Evolutionary conservation across 352 stramenopile genomes (phyloP).

Genomic region (Pythium brachiatum): DNA sequence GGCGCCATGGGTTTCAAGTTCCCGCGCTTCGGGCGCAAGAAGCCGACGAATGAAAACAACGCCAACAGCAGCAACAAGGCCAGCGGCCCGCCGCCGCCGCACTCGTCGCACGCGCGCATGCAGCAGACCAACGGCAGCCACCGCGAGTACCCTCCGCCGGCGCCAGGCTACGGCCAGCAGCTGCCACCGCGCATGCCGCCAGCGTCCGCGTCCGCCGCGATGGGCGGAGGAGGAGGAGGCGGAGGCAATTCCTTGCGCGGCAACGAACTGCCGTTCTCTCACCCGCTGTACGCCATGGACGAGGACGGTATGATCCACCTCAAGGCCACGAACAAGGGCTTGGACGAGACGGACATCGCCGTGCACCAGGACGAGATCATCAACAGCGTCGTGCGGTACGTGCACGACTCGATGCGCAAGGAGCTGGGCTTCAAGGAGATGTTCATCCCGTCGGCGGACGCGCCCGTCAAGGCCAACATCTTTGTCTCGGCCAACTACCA

Average conservation of each 20-base stretch:
- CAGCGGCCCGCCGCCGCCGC: conserved; percentile 32
- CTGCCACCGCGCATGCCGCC: conserved; percentile 21
- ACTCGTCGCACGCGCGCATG: conserved; percentile 34
- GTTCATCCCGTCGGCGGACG: conserved; percentile 64
- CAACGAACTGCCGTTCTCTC: conserved; percentile 54
- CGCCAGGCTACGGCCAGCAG: conserved; percentile 8
- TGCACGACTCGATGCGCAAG: conserved; percentile 82
- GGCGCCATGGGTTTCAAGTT: conserved; percentile 69
- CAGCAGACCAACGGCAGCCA: not conserved
- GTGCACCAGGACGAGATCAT: conserved; percentile 90
- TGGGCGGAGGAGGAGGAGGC: conserved; percentile 3
- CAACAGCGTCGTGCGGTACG: conserved; percentile 82
- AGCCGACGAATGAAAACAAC: conserved; percentile 50
- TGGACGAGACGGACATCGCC: conserved; percentile 80
- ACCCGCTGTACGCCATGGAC: conserved; percentile 86
- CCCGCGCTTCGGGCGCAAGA: conserved; percentile 69
- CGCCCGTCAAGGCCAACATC: conserved; percentile 78
- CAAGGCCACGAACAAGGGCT: conserved; percentile 78
- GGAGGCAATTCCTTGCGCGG: conserved; percentile 22
- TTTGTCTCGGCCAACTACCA: conserved; percentile 85
- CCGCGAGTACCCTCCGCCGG: conserved; percentile 27
- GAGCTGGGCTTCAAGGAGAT: conserved; percentile 77
- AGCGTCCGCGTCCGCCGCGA: conserved; percentile 14
- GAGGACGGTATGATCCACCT: conserved; percentile 79
- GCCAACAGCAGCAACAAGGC: conserved; percentile 43